Conservation (phyloP, 2,329 filamentous ascomycete species). For the Pyrenochaeta sp. region DNA sequence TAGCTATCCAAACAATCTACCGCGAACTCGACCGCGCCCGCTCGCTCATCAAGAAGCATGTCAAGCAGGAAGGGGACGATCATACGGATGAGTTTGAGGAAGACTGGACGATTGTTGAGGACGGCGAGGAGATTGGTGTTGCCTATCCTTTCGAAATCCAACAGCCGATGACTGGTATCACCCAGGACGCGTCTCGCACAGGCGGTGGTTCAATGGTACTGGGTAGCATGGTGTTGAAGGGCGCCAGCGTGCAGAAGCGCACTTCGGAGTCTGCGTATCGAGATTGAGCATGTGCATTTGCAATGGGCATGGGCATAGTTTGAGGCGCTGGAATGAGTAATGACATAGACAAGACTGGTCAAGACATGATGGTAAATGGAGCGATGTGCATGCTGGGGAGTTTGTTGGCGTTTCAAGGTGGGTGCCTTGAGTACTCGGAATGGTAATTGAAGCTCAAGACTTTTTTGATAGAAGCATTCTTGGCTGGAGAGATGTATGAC, state of each 20-base stretch:
- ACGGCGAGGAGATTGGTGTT: slow-evolving; percentile 53
- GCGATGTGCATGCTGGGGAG: slow-evolving; percentile 1
- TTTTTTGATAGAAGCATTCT: too few relatives aligned
- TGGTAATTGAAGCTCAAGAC: too few relatives aligned
- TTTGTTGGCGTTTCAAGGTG: not conserved
- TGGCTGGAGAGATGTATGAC: too few relatives aligned
- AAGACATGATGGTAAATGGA: slow-evolving; percentile 9
- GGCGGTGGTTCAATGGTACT: slow-evolving; percentile 35
- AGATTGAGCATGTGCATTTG: slow-evolving; percentile 17
- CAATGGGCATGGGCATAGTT: slow-evolving; percentile 9
- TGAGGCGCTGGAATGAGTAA: slow-evolving; percentile 7
- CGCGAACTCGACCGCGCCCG: slow-evolving; percentile 93
- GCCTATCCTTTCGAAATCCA: slow-evolving; percentile 31
- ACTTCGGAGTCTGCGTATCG: slow-evolving; percentile 28
- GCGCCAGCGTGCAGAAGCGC: slow-evolving; percentile 28
- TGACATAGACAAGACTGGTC: not conserved
- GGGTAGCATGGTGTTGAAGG: slow-evolving; percentile 43
- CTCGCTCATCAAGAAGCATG: slow-evolving; percentile 75
- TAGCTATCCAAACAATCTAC: slow-evolving; percentile 90
- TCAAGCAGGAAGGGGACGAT: slow-evolving; percentile 42
- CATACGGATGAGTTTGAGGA: slow-evolving; percentile 73
- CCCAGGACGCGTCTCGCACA: slow-evolving; percentile 28
- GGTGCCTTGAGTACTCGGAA: not conserved
- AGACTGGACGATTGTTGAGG: slow-evolving; percentile 90
- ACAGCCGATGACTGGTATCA: slow-evolving; percentile 29